phyloP scores from a whole-genome alignment of 805 yeast species.

The Candida ascalaphidarum region DNA sequence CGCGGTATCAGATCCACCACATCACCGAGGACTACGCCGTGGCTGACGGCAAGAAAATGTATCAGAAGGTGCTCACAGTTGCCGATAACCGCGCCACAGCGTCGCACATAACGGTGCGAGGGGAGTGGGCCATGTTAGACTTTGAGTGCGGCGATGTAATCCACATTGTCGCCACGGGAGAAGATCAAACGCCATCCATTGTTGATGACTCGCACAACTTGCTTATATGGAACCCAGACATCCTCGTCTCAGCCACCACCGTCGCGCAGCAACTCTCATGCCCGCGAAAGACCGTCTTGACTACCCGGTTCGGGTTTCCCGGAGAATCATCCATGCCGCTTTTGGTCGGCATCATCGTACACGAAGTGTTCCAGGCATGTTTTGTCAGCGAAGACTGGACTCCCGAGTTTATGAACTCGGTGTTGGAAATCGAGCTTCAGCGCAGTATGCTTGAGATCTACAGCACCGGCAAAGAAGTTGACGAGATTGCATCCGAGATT shows the following conservation, averaged over 20 bases:
- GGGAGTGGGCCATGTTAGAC: constrained; percentile 48
- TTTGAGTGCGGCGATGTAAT: constrained; percentile 47
- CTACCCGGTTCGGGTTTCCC: constrained; percentile 47
- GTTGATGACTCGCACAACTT: constrained; percentile 53
- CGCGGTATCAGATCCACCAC: constrained; percentile 36
- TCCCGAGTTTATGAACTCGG: constrained; percentile 24
- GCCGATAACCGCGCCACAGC: constrained; percentile 21
- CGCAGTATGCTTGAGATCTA: constrained; percentile 42
- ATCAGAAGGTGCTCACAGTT: constrained; percentile 51
- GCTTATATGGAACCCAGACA: constrained; percentile 80
- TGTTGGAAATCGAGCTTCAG: constrained; percentile 33
- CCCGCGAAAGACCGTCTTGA: constrained; percentile 59
- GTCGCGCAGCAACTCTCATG: constrained; percentile 73
- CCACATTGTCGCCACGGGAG: constrained; percentile 46
- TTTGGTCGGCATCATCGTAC: constrained; percentile 77
- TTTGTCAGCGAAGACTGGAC: constrained; percentile 29
- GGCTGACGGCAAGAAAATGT: constrained; percentile 15
- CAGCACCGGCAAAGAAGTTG: constrained; percentile 43
- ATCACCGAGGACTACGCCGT: constrained; percentile 23
- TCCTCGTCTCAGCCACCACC: constrained; percentile 70
- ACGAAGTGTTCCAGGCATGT: constrained; percentile 62
- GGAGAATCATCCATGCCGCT: constrained; percentile 60
- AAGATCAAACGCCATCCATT: constrained; percentile 27
- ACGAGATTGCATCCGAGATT: constrained; percentile 35
- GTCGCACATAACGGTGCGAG: constrained; percentile 46